phyloP scores from a whole-genome alignment of 2,329 filamentous ascomycete species.

The Reticulascus tulasneorum region DNA sequence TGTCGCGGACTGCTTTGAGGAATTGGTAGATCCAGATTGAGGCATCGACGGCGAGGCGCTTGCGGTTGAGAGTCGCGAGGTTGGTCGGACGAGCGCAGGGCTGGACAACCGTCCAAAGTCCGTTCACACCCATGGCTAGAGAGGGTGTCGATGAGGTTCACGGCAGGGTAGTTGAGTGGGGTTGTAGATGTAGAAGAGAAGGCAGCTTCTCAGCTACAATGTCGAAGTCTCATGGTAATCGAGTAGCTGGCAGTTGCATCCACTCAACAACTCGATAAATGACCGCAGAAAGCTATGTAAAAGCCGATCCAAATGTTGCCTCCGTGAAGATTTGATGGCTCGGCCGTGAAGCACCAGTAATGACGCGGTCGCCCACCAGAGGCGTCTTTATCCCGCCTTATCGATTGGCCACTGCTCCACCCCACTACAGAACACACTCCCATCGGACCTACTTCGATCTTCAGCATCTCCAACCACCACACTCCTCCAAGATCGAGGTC shows the following conservation, averaged over 20 bases:
- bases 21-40: constrained; percentile 99
- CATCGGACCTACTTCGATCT: not conserved
- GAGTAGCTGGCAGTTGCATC: no score
- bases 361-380: constrained; percentile 11
- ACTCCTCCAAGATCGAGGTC: constrained; percentile 1
- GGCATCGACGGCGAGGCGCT: constrained; percentile 93
- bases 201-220: constrained; percentile 11
- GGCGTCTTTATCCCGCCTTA: constrained; percentile 8
- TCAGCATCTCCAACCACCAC: not conserved
- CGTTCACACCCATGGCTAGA: constrained; percentile 84
- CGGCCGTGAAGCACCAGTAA: constrained; percentile 5
- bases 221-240: constrained; percentile 6
- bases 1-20: constrained; percentile 96
- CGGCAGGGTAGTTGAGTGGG: constrained; percentile 2
- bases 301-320: not conserved
- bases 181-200: constrained; percentile 6
- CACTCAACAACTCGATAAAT: no score
- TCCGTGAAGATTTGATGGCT: constrained; percentile 6
- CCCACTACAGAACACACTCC: not conserved
- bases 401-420: constrained; percentile 4
- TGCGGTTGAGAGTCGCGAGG: constrained; percentile 91
- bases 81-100: constrained; percentile 95
- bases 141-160: constrained; percentile 6
- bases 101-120: constrained; percentile 93
- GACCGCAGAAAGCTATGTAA: no score